These are phyloP conservation scores for Chlorencoelia australis DNA, from an alignment of 2,329 filamentous ascomycete species.

Conservation along the genomic window DNA sequence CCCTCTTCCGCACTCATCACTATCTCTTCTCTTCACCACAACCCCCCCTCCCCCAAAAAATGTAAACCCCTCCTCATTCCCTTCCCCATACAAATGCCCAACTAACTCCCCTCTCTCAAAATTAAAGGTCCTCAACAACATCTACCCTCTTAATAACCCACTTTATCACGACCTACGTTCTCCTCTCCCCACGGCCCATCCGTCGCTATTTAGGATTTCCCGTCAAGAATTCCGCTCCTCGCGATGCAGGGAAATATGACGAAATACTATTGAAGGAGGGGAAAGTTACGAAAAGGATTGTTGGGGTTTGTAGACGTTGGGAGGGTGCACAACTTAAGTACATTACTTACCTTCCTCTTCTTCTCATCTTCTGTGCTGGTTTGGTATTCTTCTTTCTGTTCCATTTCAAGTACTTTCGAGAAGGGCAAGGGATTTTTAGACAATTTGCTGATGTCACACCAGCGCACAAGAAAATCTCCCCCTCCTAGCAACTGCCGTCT, in stretches of 20 bases:
- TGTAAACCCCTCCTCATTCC: background rate
- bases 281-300: conserved; percentile 36
- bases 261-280: conserved; percentile 32
- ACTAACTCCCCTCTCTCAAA: conserved; percentile 64
- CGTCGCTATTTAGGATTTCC: too few species aligned
- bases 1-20: background rate
- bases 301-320: too few species aligned
- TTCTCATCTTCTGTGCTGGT: too few species aligned
- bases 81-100: conserved; percentile 22
- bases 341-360: too few species aligned
- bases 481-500: conserved; percentile 30
- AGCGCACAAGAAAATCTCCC: conserved; percentile 34
- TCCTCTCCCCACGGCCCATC: conserved; percentile 11
- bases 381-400: too few species aligned
- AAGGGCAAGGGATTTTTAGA: too few species aligned
- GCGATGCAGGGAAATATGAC: conserved; percentile 37
- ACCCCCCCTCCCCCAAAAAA: background rate
- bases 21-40: background rate
- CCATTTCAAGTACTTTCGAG: too few species aligned
- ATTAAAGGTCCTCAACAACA: conserved; percentile 32
- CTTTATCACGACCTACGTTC: background rate
- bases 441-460: too few species aligned
- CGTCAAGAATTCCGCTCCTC: conserved; percentile 38
- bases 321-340: conserved; percentile 38
- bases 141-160: conserved; percentile 2